A percentile compares a stretch with the other conserved stretches of the same genome.
Evolutionary conservation across 192 early-diverging fungal genomes (phyloP).

Genomic region (Podila epigama): DNA sequence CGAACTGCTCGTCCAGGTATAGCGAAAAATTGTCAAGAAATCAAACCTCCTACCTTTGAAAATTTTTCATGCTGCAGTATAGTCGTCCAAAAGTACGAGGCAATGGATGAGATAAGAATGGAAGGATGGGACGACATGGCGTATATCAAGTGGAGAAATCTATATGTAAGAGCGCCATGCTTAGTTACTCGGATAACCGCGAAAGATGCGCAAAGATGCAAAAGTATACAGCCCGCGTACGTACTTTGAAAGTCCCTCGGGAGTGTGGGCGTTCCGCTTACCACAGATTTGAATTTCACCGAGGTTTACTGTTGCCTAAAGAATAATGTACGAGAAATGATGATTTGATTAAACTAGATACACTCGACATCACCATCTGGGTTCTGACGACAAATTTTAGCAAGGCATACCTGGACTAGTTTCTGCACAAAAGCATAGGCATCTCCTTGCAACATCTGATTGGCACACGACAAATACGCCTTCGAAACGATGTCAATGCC

Average conservation of each 20-base stretch:
- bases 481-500: conserved; percentile 36
- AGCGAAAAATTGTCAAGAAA: too few species aligned
- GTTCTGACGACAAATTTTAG: background rate
- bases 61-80: conserved; percentile 34
- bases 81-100: conserved; percentile 36
- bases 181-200: background rate
- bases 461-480: conserved; percentile 27
- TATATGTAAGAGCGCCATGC: background rate
- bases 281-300: conserved; percentile 44
- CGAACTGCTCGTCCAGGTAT: background rate
- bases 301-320: conserved; percentile 37
- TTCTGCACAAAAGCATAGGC: conserved; percentile 38
- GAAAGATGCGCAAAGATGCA: too few species aligned
- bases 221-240: background rate
- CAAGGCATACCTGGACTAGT: conserved; percentile 19
- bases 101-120: conserved; percentile 24
- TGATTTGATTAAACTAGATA: too few species aligned
- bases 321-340: too few species aligned
- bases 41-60: conserved; percentile 27
- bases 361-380: too few species aligned
- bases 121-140: conserved; percentile 45
- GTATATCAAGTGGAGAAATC: conserved; percentile 28
- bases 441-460: conserved; percentile 16
- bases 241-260: conserved; percentile 21
- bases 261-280: conserved; percentile 25